Evolutionary conservation across 345 rosid genomes (phyloP), one percentile per base, ranked within the genome.

Genomic region (Brassica nigra): DNA sequence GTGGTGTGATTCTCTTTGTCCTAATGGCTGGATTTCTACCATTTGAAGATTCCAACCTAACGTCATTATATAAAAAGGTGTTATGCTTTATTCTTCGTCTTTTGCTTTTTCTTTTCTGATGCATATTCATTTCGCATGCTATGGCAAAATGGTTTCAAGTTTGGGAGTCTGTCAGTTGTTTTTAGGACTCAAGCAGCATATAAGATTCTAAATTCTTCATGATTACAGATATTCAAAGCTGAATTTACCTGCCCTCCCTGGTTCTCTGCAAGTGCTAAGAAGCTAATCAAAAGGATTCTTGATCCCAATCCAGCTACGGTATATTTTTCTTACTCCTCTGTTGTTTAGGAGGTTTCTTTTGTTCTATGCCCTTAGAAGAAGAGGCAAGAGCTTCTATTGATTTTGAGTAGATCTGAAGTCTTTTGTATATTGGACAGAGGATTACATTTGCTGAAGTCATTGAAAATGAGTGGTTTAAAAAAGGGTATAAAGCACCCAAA

Each of bases 1-100:
- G 99, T 42, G 99, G 99, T 71, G 99, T 95, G 74, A 95, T 95
- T 80, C 98, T 95, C 55, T 96, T 83, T 83, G 98, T 95, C 76
- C 78, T 95, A 75, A 95, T 95, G 99, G 99, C 98, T 83, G 99
- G 99, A 34, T 95, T 84, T 85, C 83, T 91, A 83, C 99, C 99
- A 68, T 95, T 95, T 61, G 99, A 93, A 83, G 99, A 95, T 66
- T 83, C 98, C 73, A 93, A 93, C 73, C 89, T 95, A 44, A 85
- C 86, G 84, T 87, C 89, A 0, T 77, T 95, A 29, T 95, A 93
- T 75, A 93, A 90, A 81, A 93, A 90, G 98, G 99, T 90, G 55
- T 36, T 54, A 18, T 12, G 73, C 28, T 62, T 16, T 75, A 23
- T 23, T 28, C 61, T 70, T 67, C 34, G 67, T 33, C 27, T 23